These are phyloP conservation scores for Fomitopsis serialis DNA, from an alignment of 768 basidiomycete species.

Conservation along the genomic window DNA sequence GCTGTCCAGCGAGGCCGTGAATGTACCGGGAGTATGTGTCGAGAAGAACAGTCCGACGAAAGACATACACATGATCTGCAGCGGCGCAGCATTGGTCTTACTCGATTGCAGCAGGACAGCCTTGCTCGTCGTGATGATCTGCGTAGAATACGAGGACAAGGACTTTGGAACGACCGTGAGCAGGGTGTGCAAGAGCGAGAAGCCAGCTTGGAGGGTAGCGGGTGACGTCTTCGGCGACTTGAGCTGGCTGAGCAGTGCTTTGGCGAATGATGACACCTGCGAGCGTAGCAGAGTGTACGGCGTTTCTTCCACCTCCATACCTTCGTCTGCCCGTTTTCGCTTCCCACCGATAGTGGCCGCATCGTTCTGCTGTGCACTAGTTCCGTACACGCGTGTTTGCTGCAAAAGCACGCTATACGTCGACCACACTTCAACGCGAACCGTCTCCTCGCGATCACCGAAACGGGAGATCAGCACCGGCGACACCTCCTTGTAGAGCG, in stretches of 20 bases:
- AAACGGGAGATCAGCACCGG: conserved; percentile 89
- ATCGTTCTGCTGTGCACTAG: conserved; percentile 47
- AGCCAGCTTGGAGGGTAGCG: conserved; percentile 80
- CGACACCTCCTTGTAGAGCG: conserved; percentile 80
- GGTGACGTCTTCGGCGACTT: conserved; percentile 75
- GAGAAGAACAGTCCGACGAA: conserved; percentile 86
- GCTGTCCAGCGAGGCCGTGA: conserved; percentile 51
- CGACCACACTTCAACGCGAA: conserved; percentile 87
- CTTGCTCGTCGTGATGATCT: conserved; percentile 61
- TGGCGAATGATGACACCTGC: conserved; percentile 76
- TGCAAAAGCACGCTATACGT: conserved; percentile 78
- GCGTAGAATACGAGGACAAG: conserved; percentile 60
- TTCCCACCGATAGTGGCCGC: conserved; percentile 50
- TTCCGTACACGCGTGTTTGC: conserved; percentile 80
- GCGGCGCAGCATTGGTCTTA: conserved; percentile 70
- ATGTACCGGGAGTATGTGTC: conserved; percentile 58
- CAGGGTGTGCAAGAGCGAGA: conserved; percentile 69
- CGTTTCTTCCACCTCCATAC: conserved; percentile 69
- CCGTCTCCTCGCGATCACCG: conserved; percentile 92
- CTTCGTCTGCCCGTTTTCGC: conserved; percentile 66
- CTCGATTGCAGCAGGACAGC: conserved; percentile 60
- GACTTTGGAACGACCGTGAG: conserved; percentile 81
- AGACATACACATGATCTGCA: conserved; percentile 79
- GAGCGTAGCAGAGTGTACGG: conserved; percentile 65
- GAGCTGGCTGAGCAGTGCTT: conserved; percentile 80